Base-by-base conservation (phyloP, 2,329 filamentous ascomycete genomes). In the Hypocreales sp. region DNA sequence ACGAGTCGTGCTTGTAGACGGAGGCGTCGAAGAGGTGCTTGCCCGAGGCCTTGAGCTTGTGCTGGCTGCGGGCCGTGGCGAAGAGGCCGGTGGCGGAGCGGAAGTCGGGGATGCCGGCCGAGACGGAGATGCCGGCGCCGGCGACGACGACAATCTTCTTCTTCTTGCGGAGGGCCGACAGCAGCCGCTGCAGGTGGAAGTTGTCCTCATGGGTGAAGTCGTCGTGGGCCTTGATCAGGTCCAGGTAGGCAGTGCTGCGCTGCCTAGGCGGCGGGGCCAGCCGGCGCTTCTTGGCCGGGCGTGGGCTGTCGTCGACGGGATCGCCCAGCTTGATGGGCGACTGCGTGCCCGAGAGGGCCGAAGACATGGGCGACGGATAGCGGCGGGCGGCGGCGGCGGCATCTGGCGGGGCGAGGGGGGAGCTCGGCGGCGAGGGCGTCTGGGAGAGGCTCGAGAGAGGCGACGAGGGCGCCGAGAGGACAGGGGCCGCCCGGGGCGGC, bases 11-110 rank as follows among this genome's bases (percentile, higher is more conserved):
- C 51, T 83, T 86, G 60, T 98, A 98, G 29, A 98, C 90, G 7
- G 87, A 92, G 28, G 90, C 90, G 56, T 98, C 90, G 47, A 98
- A 98, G 1, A 98, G 67, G 39, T 93, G 77, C 53, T 95, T 94
- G 28, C 90, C 90, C 0, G 90, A 94, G 5, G 50, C 50, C 49
- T 92, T 93, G 35, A 94, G 64, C 40, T 90, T 92, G 54, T 94
- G 82, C 46, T 93, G 78, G 35, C 72, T 78, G 38, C 81, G 79
- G 15, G 93, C 64, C 12, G 79, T 80, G 32, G 75, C 79, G 55
- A 98, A 98, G 4, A 98, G 68, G 27, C 90, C 90, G 32, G 75
- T 78, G 8, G 81, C 76, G 5, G 90, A 98, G 38, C 90, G 82
- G 46, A 98, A 98, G 51, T 98, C 90, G 41, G 90, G 90, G 43